Evolutionary conservation across 768 basidiomycete genomes (phyloP).

Genomic region (Suillus weaverae): DNA sequence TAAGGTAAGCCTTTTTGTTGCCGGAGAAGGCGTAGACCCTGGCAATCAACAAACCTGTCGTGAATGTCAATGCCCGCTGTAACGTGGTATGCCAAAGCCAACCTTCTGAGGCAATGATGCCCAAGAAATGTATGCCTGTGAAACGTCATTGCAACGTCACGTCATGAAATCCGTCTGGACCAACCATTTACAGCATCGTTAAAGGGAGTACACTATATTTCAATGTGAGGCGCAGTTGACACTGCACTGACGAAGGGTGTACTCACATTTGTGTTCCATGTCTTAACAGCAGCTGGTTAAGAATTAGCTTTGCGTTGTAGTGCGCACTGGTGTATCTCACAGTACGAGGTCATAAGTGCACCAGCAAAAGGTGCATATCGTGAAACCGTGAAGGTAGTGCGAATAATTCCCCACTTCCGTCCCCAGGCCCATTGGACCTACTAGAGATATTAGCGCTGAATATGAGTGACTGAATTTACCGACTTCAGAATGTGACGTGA

Average conservation of each 20-base stretch:
- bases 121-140: not conserved
- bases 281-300: not conserved
- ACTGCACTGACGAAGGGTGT: not conserved
- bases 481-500: not conserved
- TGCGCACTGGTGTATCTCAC: not conserved
- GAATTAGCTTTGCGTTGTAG: not conserved
- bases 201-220: not conserved
- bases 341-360: slow-evolving; percentile 7
- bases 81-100: not conserved
- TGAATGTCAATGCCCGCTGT: not conserved
- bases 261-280: not conserved
- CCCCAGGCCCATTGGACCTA: slow-evolving; percentile 19
- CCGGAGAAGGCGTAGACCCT: not conserved
- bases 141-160: not conserved
- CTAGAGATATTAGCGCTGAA: not conserved
- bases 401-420: slow-evolving; percentile 6
- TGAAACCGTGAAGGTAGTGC: not conserved
- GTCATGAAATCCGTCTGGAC: not conserved
- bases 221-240: not conserved
- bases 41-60: not conserved
- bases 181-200: not conserved
- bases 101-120: not conserved
- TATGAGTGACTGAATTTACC: not conserved
- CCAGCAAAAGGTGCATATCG: slow-evolving; percentile 8
- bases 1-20: not conserved